These are phyloP conservation scores for Adansonia grandidieri DNA, from an alignment of 441 rosid genomes.

Conservation along the genomic window DNA sequence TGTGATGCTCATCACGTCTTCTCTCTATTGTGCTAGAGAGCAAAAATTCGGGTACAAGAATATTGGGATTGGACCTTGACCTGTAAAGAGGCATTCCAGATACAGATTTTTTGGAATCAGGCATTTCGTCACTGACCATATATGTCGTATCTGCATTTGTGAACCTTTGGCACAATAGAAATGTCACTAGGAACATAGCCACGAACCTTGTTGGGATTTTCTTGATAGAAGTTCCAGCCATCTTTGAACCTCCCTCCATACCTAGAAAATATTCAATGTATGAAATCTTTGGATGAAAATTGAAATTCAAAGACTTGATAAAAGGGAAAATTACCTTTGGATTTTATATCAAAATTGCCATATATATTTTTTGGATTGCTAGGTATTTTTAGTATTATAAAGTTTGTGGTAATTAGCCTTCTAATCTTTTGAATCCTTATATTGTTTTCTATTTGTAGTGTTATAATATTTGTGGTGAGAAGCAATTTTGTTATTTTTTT, in stretches of 20 bases:
- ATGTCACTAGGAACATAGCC: background rate
- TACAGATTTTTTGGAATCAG: background rate
- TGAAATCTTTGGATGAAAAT: background rate
- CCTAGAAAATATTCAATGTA: background rate
- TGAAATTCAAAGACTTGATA: background rate
- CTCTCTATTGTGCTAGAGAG: no score
- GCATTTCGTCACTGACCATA: background rate
- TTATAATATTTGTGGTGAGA: background rate
- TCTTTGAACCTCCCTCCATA: background rate
- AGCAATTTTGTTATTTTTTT: background rate
- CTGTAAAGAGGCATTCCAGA: background rate
- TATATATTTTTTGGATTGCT: no score
- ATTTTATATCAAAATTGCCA: background rate
- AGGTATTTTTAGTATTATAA: no score
- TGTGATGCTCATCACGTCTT: no score
- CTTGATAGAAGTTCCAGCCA: background rate
- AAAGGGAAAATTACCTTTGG: background rate
- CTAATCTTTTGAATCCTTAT: no score
- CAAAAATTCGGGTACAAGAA: background rate
- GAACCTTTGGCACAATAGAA: background rate
- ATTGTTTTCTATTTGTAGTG: background rate
- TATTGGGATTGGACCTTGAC: background rate
- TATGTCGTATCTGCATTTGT: background rate
- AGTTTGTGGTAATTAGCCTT: no score
- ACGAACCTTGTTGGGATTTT: background rate